These are phyloP conservation scores for Agaricus sinodeliciosus DNA, from an alignment of 768 basidiomycete genomes.

Conservation along the genomic window DNA sequence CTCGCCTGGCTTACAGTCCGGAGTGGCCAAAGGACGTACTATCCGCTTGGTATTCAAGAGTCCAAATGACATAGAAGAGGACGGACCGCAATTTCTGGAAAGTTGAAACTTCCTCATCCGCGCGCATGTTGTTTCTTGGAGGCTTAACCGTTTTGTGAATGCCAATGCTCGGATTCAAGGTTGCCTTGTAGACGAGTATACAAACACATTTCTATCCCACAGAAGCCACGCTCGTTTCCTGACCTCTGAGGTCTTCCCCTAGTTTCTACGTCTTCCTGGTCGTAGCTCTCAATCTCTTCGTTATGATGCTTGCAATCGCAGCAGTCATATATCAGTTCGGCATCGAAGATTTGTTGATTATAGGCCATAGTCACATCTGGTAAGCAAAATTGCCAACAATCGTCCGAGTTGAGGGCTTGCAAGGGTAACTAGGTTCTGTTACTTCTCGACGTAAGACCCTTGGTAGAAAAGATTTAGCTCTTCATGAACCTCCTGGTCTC, in stretches of 20 bases:
- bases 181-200: no score
- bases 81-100: background rate
- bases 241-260: no score
- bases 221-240: no score
- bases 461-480: conserved; percentile 40
- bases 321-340: conserved; percentile 42
- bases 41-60: background rate
- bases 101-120: background rate
- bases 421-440: conserved; percentile 43
- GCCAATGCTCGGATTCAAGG: no score
- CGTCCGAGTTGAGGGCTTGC: conserved; percentile 56
- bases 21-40: background rate
- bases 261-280: background rate
- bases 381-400: conserved; percentile 40
- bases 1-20: background rate
- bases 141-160: background rate
- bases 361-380: conserved; percentile 42
- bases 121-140: no score
- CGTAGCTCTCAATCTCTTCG: conserved; percentile 21
- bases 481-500: conserved; percentile 55
- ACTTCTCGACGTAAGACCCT: background rate
- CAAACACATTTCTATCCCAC: no score
- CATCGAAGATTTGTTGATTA: conserved; percentile 35
- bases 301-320: conserved; percentile 31
- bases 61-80: background rate